phyloP scores from a whole-genome alignment of 768 basidiomycete species.

The Strobilomyces dryophilus region DNA sequence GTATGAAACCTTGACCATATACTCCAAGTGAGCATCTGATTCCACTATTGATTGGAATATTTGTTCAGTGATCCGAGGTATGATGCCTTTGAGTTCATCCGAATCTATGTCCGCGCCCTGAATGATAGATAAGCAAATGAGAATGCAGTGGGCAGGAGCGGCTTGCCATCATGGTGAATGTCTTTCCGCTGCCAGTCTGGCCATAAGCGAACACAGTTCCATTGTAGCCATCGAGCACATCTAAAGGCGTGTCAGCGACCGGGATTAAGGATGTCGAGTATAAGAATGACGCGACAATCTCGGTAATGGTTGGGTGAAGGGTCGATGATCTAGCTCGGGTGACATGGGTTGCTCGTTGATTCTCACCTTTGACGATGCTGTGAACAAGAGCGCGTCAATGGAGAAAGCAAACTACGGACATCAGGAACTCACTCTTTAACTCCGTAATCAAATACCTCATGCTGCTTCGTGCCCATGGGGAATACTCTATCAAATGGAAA shows the following conservation, averaged over 20 bases:
- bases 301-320: neutral
- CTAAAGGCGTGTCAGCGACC: constrained; percentile 40
- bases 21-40: constrained; percentile 93
- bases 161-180: constrained; percentile 96
- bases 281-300: constrained; percentile 3
- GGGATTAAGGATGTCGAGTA: neutral
- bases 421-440: constrained; percentile 79
- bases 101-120: constrained; percentile 98
- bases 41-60: constrained; percentile 97
- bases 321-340: neutral
- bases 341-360: constrained; percentile 1
- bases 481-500: constrained; percentile 98
- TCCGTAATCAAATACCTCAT: constrained; percentile 97
- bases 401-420: constrained; percentile 1
- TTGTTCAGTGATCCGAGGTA: constrained; percentile 97
- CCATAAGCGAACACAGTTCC: constrained; percentile 98
- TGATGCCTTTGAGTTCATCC: constrained; percentile 90
- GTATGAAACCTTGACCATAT: constrained; percentile 98
- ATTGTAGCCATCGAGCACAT: constrained; percentile 98
- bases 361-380: constrained; percentile 85
- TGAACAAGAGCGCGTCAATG: constrained; percentile 16
- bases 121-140: constrained; percentile 2
- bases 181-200: constrained; percentile 95
- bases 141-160: constrained; percentile 1
- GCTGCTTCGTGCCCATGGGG: constrained; percentile 84